Evolutionary conservation across 2,329 filamentous ascomycete genomes (phyloP).

Genomic region (Cryphonectria parasitica): DNA sequence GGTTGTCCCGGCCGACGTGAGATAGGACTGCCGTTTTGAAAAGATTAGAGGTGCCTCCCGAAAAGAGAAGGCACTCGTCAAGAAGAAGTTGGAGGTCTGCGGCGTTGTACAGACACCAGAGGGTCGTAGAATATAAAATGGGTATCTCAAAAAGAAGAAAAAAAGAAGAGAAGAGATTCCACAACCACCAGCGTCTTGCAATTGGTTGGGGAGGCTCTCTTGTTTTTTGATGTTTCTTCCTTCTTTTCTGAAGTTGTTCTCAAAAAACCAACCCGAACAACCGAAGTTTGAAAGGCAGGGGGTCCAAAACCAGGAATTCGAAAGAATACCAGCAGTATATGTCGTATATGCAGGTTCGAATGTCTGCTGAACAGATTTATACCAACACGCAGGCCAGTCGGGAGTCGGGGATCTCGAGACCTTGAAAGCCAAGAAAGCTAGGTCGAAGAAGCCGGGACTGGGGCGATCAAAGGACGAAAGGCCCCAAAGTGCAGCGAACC

Average conservation of each 20-base stretch:
- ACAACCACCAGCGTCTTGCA: conserved; percentile 19
- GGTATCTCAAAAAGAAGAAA: conserved; percentile 29
- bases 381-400: conserved; percentile 20
- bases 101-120: conserved; percentile 33
- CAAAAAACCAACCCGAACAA: conserved; percentile 28
- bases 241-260: conserved; percentile 17
- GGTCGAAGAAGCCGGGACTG: conserved; percentile 14
- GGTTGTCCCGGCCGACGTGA: conserved; percentile 77
- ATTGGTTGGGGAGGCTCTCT: conserved; percentile 8
- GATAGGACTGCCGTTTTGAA: conserved; percentile 83
- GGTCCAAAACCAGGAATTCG: conserved; percentile 19
- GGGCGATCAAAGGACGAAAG: conserved; percentile 28
- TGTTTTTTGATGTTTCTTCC: not conserved
- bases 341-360: conserved; percentile 27
- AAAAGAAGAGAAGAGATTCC: conserved; percentile 14
- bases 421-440: conserved; percentile 15
- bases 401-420: conserved; percentile 16
- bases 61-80: conserved; percentile 50
- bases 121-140: conserved; percentile 26
- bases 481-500: conserved; percentile 26
- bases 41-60: conserved; percentile 58
- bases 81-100: conserved; percentile 33
- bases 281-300: conserved; percentile 25
- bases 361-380: conserved; percentile 12
- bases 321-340: conserved; percentile 26